phyloP scores from a whole-genome alignment of 352 stramenopile genomes.

The Pythium monospermum region DNA sequence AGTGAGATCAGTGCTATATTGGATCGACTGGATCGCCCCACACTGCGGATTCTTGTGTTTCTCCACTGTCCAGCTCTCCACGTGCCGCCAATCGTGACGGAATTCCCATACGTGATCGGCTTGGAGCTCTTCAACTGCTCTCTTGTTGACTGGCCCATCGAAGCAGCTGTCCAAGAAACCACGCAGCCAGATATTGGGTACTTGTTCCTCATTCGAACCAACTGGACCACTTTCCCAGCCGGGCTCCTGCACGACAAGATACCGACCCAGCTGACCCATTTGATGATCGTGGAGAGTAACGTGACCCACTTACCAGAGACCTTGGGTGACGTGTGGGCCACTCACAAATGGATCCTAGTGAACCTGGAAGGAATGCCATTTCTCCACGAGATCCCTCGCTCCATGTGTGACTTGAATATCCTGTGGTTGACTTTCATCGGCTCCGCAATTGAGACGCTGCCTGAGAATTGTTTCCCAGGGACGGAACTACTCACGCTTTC shows the following conservation, averaged over 20 bases:
- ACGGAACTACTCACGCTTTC: background rate
- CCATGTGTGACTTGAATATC: background rate
- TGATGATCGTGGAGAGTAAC: background rate
- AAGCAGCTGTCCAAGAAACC: background rate
- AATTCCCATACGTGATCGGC: background rate
- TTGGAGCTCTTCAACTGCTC: constrained; percentile 15
- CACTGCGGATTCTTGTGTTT: constrained; percentile 4
- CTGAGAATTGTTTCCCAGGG: background rate
- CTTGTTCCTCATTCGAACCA: background rate
- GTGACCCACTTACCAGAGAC: background rate
- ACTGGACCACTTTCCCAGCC: background rate
- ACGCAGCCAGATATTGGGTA: background rate
- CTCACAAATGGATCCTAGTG: background rate
- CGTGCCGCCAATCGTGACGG: background rate
- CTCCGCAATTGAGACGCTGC: background rate
- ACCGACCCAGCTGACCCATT: background rate
- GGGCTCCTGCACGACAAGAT: background rate
- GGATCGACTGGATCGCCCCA: background rate
- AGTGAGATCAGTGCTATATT: background rate
- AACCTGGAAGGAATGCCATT: background rate
- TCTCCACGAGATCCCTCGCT: background rate
- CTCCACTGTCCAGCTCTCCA: constrained; percentile 7
- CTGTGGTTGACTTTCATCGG: background rate
- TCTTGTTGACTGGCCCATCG: background rate
- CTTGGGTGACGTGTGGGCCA: background rate